These are phyloP conservation scores for Saccharomyces hybrid DNA, from an alignment of 1,139 yeast genomes.

Conservation along the genomic window DNA sequence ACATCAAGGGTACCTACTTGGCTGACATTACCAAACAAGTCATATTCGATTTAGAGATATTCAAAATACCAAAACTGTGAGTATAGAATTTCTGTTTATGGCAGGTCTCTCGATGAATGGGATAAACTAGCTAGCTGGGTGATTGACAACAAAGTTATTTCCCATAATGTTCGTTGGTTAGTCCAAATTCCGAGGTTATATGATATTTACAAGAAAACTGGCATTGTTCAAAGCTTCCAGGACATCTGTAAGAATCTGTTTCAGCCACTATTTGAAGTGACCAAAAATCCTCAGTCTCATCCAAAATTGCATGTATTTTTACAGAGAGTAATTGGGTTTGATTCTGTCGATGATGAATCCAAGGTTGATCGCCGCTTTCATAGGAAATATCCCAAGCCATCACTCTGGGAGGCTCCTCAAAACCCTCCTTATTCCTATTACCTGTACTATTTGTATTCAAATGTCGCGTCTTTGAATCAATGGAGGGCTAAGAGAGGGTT, in stretches of 20 bases:
- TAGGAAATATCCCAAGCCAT: slow-evolving; percentile 74
- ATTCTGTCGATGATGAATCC: slow-evolving; percentile 96
- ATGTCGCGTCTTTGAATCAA: slow-evolving; percentile 74
- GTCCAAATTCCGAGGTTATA: slow-evolving; percentile 91
- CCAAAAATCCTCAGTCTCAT: slow-evolving; percentile 71
- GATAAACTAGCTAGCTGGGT: slow-evolving; percentile 93
- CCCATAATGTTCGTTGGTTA: slow-evolving; percentile 95
- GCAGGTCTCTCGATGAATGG: slow-evolving; percentile 88
- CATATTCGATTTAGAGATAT: slow-evolving; percentile 81
- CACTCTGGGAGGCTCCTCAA: slow-evolving; percentile 62
- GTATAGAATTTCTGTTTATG: slow-evolving; percentile 88
- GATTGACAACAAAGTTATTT: slow-evolving; percentile 80
- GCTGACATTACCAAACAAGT: slow-evolving; percentile 94
- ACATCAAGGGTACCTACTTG: slow-evolving; percentile 75
- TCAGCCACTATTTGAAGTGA: slow-evolving; percentile 87
- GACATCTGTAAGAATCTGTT: slow-evolving; percentile 74
- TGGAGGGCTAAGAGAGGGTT: slow-evolving; percentile 67
- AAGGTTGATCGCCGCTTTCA: slow-evolving; percentile 77
- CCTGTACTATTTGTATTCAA: slow-evolving; percentile 79
- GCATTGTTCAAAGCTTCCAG: slow-evolving; percentile 61
- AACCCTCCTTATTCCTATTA: slow-evolving; percentile 99
- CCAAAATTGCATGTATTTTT: slow-evolving; percentile 84
- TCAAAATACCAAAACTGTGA: slow-evolving; percentile 97
- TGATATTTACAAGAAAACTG: slow-evolving; percentile 75
- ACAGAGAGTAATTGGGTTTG: slow-evolving; percentile 94